Evolutionary conservation across 2,329 filamentous ascomycete species (phyloP).

Genomic region (Ascomycota sp.): DNA sequence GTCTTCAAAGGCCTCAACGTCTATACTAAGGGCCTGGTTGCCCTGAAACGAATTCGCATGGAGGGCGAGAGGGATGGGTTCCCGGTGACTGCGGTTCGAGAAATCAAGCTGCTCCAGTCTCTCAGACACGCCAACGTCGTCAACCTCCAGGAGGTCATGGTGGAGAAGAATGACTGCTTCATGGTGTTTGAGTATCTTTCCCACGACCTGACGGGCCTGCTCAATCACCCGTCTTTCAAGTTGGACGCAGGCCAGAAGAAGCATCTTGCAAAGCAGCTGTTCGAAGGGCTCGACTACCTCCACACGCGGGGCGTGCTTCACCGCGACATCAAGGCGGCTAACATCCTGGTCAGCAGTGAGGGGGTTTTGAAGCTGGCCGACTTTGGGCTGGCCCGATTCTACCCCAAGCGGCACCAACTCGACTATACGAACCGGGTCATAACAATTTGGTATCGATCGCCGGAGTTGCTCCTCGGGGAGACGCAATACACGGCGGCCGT

Average conservation of each 20-base stretch:
- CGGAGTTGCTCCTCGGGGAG: constrained; percentile 76
- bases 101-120: constrained; percentile 82
- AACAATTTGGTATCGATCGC: constrained; percentile 93
- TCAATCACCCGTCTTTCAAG: constrained; percentile 85
- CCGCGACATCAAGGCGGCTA: constrained; percentile 94
- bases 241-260: constrained; percentile 78
- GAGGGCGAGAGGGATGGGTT: constrained; percentile 82
- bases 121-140: constrained; percentile 69
- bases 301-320: constrained; percentile 87
- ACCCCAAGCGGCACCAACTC: constrained; percentile 73
- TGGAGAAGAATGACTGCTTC: constrained; percentile 94
- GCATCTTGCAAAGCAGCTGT: constrained; percentile 78
- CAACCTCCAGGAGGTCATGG: constrained; percentile 79
- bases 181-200: constrained; percentile 99
- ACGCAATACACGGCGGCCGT: constrained; percentile 79
- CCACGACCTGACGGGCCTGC: constrained; percentile 81
- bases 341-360: constrained; percentile 80
- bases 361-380: constrained; percentile 85
- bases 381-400: constrained; percentile 90
- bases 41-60: constrained; percentile 83
- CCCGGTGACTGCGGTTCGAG: constrained; percentile 73
- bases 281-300: constrained; percentile 83
- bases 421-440: constrained; percentile 98
- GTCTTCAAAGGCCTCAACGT: constrained; percentile 88
- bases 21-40: constrained; percentile 69